These are phyloP conservation scores for Leccinum uliginosum DNA, from an alignment of 768 basidiomycete species.

Conservation along the genomic window DNA sequence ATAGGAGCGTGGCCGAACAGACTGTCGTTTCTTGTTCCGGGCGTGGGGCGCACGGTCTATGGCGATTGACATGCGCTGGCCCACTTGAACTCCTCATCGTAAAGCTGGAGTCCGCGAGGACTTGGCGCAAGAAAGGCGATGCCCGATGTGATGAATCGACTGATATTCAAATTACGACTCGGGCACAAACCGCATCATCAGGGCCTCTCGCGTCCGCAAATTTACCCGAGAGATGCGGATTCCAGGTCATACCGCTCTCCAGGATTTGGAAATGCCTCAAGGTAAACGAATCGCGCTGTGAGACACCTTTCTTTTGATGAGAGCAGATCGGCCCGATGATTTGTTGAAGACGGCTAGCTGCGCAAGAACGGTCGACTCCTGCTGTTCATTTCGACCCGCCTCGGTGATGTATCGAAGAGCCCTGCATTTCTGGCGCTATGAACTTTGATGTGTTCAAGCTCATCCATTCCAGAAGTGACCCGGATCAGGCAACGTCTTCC, in stretches of 20 bases:
- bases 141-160: not conserved
- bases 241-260: not conserved
- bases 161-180: not conserved
- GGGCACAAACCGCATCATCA: not conserved
- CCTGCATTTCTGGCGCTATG: not conserved
- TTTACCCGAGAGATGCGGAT: not conserved
- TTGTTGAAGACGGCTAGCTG: not conserved
- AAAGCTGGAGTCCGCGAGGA: not conserved
- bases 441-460: not conserved
- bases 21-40: not conserved
- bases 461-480: not conserved
- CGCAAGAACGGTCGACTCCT: not conserved
- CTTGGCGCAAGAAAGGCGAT: not conserved
- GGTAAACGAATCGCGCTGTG: not conserved
- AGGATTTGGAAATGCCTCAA: not conserved
- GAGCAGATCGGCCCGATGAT: not conserved
- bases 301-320: not conserved
- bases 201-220: not conserved
- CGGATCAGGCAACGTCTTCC: not conserved
- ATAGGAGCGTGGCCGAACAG: slow-evolving; percentile 1
- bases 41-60: not conserved
- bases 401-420: not conserved
- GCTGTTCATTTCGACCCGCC: not conserved
- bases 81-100: not conserved
- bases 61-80: not conserved